Evolutionary conservation across 345 rosid species (phyloP).

Genomic region (Euphorbia peplus): DNA sequence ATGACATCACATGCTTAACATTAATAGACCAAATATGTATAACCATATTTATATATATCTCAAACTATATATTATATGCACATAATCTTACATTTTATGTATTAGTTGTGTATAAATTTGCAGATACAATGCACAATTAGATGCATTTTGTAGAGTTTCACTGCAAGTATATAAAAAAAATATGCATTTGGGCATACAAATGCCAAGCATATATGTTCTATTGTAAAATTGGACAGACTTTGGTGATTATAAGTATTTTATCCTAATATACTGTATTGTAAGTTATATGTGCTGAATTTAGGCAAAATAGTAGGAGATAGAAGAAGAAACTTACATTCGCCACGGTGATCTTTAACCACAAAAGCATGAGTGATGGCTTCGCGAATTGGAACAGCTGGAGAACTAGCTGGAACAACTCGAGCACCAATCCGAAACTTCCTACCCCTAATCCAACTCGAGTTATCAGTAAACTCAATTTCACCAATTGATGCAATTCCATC

Average conservation of each 20-base stretch:
- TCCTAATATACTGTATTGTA: too few relatives aligned
- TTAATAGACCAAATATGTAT: too few relatives aligned
- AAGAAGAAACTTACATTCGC: slow-evolving; percentile 76
- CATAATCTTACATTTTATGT: background rate
- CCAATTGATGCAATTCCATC: slow-evolving; percentile 52
- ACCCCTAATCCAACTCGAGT: slow-evolving; percentile 92
- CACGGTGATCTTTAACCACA: slow-evolving; percentile 88
- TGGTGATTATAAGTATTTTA: too few relatives aligned
- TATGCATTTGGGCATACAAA: too few relatives aligned
- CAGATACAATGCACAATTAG: too few relatives aligned
- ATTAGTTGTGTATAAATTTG: background rate
- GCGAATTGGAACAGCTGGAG: slow-evolving; percentile 45
- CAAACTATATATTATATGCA: too few relatives aligned
- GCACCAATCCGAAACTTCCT: slow-evolving; percentile 75
- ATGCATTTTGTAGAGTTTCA: too few relatives aligned
- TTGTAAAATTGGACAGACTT: too few relatives aligned
- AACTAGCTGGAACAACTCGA: slow-evolving; percentile 48
- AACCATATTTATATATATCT: too few relatives aligned
- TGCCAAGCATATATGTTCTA: too few relatives aligned
- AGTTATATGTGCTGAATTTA: background rate
- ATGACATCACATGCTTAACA: too few relatives aligned
- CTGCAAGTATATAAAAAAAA: too few relatives aligned
- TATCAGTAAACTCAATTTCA: slow-evolving; percentile 78
- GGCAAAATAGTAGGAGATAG: background rate
- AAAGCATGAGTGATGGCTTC: slow-evolving; percentile 81